Conservation (phyloP, 2,329 filamentous ascomycete species). For the Pseudogymnoascus sp. region DNA sequence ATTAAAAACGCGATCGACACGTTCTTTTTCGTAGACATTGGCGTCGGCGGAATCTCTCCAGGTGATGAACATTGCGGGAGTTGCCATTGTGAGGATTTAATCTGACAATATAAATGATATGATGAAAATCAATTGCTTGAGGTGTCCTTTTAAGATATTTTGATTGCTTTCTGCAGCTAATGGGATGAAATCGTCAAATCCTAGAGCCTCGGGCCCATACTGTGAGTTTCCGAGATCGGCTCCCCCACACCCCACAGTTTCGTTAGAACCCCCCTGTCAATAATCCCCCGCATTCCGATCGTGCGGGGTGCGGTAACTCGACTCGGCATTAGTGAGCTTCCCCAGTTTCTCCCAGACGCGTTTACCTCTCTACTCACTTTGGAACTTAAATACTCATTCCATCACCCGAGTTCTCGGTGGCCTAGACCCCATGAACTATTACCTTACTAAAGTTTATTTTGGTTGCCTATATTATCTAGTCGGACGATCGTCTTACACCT, state of each 20-base stretch:
- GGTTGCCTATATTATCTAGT: not conserved
- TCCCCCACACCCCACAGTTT: not conserved
- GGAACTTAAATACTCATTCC: not conserved
- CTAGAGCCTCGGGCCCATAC: not conserved
- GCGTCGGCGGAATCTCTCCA: slow-evolving; percentile 15
- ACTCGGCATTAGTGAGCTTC: not conserved
- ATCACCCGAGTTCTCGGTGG: not conserved
- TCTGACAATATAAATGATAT: not conserved
- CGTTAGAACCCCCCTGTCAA: not conserved
- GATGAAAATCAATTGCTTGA: not conserved
- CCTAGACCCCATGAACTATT: not conserved
- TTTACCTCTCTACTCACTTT: not conserved
- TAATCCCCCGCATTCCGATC: not conserved
- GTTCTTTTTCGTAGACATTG: slow-evolving; percentile 32
- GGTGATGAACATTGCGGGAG: slow-evolving; percentile 6
- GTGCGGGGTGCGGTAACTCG: not conserved
- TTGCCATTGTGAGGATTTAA: not conserved
- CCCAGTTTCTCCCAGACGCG: not conserved
- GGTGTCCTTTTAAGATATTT: not conserved
- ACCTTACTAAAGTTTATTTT: not conserved
- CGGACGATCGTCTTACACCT: not conserved
- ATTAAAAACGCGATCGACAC: slow-evolving; percentile 42
- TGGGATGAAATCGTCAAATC: not conserved
- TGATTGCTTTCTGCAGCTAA: not conserved
- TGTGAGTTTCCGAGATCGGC: not conserved